A percentile compares a stretch with the other conserved stretches of the same genome.
Evolutionary conservation across 2,329 filamentous ascomycete species (phyloP).

Genomic region (Fusarium xylarioides): DNA sequence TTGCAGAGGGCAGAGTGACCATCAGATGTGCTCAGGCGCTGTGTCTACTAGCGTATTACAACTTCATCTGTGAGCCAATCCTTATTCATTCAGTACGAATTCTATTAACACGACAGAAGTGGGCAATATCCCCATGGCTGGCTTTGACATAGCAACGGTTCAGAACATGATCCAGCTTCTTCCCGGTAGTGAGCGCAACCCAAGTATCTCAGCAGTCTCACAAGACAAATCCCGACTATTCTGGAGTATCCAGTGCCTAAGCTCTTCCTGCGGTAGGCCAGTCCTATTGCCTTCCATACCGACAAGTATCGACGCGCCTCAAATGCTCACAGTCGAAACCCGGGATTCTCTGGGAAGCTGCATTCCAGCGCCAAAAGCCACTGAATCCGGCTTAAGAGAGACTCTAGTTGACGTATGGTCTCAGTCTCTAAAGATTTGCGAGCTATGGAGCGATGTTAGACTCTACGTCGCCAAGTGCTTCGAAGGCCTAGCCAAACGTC

Average conservation of each 20-base stretch:
- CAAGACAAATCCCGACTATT: background rate
- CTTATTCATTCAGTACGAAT: too few species aligned
- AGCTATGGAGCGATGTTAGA: constrained; percentile 7
- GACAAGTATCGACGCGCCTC: background rate
- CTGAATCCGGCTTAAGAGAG: rapidly evolving
- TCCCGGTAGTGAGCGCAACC: rapidly evolving
- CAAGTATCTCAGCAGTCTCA: background rate
- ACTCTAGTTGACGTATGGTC: constrained; percentile 5
- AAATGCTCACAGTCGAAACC: background rate
- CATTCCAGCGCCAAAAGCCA: background rate
- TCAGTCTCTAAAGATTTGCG: background rate
- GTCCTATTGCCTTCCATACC: background rate
- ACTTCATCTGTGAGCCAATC: background rate
- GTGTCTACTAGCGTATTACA: constrained; percentile 11
- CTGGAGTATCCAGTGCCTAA: constrained; percentile 12
- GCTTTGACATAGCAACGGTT: constrained; percentile 11
- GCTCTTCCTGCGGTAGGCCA: background rate
- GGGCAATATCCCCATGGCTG: constrained; percentile 10
- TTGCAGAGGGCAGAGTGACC: constrained; percentile 6
- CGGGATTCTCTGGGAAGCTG: background rate
- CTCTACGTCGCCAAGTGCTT: constrained; percentile 19
- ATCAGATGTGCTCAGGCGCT: constrained; percentile 7
- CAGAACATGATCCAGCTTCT: constrained; percentile 9
- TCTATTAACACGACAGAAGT: background rate
- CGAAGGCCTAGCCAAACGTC: background rate